Base-by-base conservation (phyloP, 2,329 filamentous ascomycete genomes). In the Pseudopithomyces maydicus region DNA sequence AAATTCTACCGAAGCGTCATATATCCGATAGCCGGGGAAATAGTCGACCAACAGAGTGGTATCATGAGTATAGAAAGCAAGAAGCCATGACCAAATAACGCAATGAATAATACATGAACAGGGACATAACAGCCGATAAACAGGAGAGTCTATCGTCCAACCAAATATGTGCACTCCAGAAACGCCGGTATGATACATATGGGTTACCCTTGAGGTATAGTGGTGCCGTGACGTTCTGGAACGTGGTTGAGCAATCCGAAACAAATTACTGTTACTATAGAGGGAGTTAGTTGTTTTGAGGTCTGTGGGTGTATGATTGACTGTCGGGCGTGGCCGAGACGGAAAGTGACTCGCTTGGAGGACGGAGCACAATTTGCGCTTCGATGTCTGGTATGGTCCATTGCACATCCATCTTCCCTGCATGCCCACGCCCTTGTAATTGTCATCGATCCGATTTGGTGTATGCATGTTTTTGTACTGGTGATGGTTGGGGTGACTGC, bases 361-460 rank as follows among this genome's bases (percentile, higher is more conserved):
- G 71, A 7, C 73, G 57, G 35, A 75, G 67, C 32, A 73, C 67
- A 29, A 74, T 63, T 29, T 75, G 65, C 14, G 72, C 72, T 58
- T 75, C 71, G 26, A 68, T 61, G 47, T 71, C 70, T 11, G 70
- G 65, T 23, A 68, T 68, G 8, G 69, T 70, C 71, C 71, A 75
- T 57, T 74, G 67, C 12, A 75, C 72, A 51, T 73, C 67, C 71
- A 75, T 73, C 57, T 69, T 74, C 45, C 71, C 67, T 58, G 66
- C 51, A 52, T 67, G 66, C 49, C 72, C 71, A 61, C 61, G 47
- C 69, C 71, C 70, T 65, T 64, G 63, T 68, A 64, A 59, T 54
- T 68, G 72, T 75, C 72, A 74, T 62, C 65, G 64, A 26, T 67
- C 66, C 53, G 65, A 65, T 35, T 63, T 54, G 3, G 49, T 54